Evolutionary conservation across 2,329 filamentous ascomycete genomes (phyloP), one percentile per base, ranked within the genome.

Genomic region (Fusarium fracticaudum): DNA sequence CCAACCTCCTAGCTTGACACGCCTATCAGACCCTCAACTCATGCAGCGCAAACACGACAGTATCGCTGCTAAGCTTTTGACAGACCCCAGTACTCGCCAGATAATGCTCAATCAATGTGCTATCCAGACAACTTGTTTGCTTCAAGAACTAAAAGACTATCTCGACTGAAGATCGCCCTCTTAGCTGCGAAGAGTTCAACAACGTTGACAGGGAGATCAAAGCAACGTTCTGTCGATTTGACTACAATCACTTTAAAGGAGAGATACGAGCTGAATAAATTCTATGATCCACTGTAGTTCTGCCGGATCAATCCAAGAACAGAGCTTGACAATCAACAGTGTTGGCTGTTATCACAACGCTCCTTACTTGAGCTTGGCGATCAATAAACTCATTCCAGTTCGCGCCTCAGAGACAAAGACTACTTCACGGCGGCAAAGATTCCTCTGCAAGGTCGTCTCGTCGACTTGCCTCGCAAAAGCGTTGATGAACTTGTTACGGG

Each of bases 391-490:
- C 5, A 13, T 45, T 26, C 13, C 17, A 20, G 13, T 26, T 45
- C 12, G 24, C 11, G 18, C 17, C 10, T 45, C 11, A 13, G 43
- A 20, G 7, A 6, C 33, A 20, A 12, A 18, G 1, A 6, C 7
- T 6, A 45, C 7, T 13, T 26, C 10, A 45, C 0, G 13, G 17
- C 1, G n/a, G n/a, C 4, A 5, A 24, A 45, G 43, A 4, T 6
- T 11, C 1, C 11, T 1, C 1, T 20, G 0, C 7, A 26, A 20
- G 17, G 43, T 8, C 1, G 8, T 26, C 24, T 13, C 3, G 13
- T 20, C 5, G 3, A 26, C 5, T 1, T 13, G 24, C 1, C 1
- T 26, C 13, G 17, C 11, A 45, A 45, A 8, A 26, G 11, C 43
- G 24, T 26, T 20, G 17, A 20, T 18, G 11, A 20, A 13, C 7